Evolutionary conservation across 768 basidiomycete species (phyloP).

Genomic region (Tulasnella sp.): DNA sequence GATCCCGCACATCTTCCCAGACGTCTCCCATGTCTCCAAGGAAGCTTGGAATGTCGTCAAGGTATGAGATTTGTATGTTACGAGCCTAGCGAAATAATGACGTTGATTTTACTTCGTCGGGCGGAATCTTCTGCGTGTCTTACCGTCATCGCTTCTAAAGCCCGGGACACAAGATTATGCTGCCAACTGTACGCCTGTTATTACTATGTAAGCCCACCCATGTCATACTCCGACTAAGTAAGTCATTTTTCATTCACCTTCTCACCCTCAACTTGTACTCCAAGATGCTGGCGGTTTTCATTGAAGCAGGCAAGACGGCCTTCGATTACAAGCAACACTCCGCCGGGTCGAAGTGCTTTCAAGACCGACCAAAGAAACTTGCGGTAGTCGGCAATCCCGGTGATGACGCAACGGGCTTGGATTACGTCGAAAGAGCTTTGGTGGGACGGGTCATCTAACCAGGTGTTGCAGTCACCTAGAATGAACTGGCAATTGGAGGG

Average conservation of each 20-base stretch:
- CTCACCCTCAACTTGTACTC: background rate
- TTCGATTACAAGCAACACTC: background rate
- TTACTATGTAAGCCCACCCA: background rate
- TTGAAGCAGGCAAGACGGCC: background rate
- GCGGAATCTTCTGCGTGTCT: background rate
- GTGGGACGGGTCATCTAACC: background rate
- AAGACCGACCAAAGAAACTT: background rate
- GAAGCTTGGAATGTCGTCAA: background rate
- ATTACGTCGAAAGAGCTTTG: background rate
- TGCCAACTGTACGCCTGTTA: background rate
- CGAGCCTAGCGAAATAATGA: background rate
- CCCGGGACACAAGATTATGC: background rate
- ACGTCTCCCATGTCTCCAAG: background rate
- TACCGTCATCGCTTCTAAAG: background rate
- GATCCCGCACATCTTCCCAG: background rate
- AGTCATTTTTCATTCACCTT: background rate
- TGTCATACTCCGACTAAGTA: background rate
- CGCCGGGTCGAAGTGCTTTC: background rate
- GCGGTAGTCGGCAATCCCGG: constrained; percentile 1
- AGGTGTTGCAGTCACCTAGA: background rate
- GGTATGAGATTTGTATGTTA: background rate
- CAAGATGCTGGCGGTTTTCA: background rate
- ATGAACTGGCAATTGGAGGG: constrained; percentile 5
- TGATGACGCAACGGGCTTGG: background rate
- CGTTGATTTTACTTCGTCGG: background rate